Percentiles rank a stretch among this genome's conserved stretches.
phyloP scores from a whole-genome alignment of 73 alveolate genomes.

The Paramecium primaurelia region DNA sequence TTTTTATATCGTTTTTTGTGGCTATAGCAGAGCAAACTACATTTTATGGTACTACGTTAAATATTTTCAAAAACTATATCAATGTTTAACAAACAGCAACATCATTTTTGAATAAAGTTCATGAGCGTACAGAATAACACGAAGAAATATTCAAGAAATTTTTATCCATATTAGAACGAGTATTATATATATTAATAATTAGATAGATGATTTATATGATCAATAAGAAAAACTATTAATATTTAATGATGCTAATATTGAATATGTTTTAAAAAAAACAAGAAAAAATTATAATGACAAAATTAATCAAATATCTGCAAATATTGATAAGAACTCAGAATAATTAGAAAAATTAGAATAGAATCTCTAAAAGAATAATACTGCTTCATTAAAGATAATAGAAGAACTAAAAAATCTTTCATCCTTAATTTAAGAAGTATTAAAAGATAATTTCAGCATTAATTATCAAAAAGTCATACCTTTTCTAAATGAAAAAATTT shows the following conservation, averaged over 20 bases:
- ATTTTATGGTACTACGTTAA: not conserved
- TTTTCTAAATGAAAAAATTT: not conserved
- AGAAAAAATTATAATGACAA: slow-evolving; percentile 17
- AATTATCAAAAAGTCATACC: slow-evolving; percentile 24
- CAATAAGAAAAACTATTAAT: slow-evolving; percentile 7
- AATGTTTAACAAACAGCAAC: not conserved
- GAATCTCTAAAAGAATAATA: not conserved
- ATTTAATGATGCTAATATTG: slow-evolving; percentile 37
- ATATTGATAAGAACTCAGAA: slow-evolving; percentile 4
- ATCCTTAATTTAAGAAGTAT: not conserved
- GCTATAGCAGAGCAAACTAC: not conserved
- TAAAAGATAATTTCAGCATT: slow-evolving; percentile 22
- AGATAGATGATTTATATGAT: slow-evolving; percentile 38
- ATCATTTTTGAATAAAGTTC: not conserved
- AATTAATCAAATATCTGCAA: not conserved
- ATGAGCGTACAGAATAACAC: not conserved
- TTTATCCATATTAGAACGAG: slow-evolving; percentile 11
- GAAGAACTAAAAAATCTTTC: not conserved
- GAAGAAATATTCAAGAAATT: slow-evolving; percentile 37
- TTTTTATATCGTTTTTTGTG: slow-evolving; percentile 19
- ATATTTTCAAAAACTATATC: not conserved
- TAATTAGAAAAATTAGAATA: not conserved
- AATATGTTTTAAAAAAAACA: slow-evolving; percentile 13
- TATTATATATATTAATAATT: not conserved
- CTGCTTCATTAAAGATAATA: not conserved